Evolutionary conservation across 2,329 filamentous ascomycete genomes (phyloP).

Genomic region (Nemania sp.): DNA sequence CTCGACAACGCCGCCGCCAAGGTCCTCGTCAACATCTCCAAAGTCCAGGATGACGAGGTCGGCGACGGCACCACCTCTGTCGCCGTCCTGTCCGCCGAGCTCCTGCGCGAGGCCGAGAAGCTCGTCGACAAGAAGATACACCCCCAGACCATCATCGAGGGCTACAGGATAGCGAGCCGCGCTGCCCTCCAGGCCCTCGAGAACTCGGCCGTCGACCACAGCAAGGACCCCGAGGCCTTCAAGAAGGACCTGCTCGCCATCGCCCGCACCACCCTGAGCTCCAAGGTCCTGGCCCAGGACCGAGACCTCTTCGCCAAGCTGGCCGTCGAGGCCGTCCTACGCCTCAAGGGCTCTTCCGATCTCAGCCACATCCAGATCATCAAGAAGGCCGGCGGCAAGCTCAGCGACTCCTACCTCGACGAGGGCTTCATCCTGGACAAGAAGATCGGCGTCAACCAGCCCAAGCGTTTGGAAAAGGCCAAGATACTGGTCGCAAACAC

Average conservation of each 20-base stretch:
- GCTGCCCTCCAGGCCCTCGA: constrained; percentile 86
- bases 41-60: constrained; percentile 98
- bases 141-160: constrained; percentile 98
- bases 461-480: constrained; percentile 94
- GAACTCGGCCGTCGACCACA: constrained; percentile 86
- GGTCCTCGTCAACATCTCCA: constrained; percentile 98
- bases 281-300: constrained; percentile 94
- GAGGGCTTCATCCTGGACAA: constrained; percentile 99
- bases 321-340: constrained; percentile 87
- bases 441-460: constrained; percentile 98
- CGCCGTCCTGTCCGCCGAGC: constrained; percentile 89
- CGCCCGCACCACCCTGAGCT: constrained; percentile 92
- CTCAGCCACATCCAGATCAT: constrained; percentile 99
- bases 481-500: constrained; percentile 99
- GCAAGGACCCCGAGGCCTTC: constrained; percentile 80
- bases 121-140: constrained; percentile 98
- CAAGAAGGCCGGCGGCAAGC: constrained; percentile 98
- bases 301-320: constrained; percentile 88
- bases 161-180: constrained; percentile 93
- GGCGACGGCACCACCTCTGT: constrained; percentile 99
- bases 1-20: constrained; percentile 98
- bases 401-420: constrained; percentile 96
- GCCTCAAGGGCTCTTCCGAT: constrained; percentile 87
- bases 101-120: constrained; percentile 95
- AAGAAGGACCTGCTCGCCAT: constrained; percentile 88